These are phyloP conservation scores for Monilinia fructigena DNA, from an alignment of 2,329 filamentous ascomycete genomes.

Conservation along the genomic window DNA sequence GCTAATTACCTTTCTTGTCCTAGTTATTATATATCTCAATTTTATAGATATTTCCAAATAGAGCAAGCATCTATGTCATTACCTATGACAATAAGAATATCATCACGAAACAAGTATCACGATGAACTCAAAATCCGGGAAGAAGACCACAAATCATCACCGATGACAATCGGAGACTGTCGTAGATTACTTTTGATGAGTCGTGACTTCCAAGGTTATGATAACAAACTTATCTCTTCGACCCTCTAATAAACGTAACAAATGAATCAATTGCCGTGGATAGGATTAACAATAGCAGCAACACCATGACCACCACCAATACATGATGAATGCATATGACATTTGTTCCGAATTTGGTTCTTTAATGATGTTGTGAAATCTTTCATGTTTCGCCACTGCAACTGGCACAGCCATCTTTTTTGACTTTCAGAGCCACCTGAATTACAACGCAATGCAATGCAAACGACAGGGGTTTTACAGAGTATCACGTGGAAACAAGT, in stretches of 20 bases:
- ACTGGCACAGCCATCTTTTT: constrained; percentile 18
- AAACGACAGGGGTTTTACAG: not conserved
- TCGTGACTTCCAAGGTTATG: too few relatives aligned
- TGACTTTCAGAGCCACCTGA: not conserved
- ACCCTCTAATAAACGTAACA: not conserved
- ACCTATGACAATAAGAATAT: not conserved
- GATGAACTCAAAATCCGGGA: too few relatives aligned
- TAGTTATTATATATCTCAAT: too few relatives aligned
- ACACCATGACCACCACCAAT: too few relatives aligned
- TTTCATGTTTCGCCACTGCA: constrained; percentile 19
- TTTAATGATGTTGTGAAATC: constrained; percentile 21
- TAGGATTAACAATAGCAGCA: not conserved
- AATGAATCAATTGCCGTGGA: not conserved
- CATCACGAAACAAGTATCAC: too few relatives aligned
- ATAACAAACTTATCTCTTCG: not conserved
- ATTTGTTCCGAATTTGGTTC: constrained; percentile 5
- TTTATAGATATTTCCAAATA: too few relatives aligned
- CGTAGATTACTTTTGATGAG: too few relatives aligned
- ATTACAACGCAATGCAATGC: not conserved
- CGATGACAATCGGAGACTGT: too few relatives aligned
- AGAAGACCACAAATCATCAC: not conserved
- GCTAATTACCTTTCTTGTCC: too few relatives aligned
- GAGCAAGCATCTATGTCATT: too few relatives aligned
- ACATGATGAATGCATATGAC: not conserved
- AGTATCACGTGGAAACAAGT: constrained; percentile 1